Evolutionary conservation across 768 basidiomycete species (phyloP), one percentile per base, ranked within the genome.

Genomic region (Rhodotorula toruloides): DNA sequence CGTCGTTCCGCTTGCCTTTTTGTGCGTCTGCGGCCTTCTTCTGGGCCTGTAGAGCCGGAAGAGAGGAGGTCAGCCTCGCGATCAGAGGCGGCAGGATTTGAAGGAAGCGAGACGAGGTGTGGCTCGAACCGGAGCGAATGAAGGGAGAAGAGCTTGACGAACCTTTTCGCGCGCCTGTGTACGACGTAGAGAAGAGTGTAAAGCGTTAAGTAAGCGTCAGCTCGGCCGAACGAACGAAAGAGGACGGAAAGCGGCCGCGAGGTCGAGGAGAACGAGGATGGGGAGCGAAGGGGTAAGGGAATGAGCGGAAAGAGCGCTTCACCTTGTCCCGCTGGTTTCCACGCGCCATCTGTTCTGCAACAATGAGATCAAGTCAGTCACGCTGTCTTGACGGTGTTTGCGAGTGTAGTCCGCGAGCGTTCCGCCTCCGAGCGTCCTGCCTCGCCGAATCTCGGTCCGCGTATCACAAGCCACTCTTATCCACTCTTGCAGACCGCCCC

Each of bases 321-420:
- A 61, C 61, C 27, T 42, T 47, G 32, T 70, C 70, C 2, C 70
- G 61, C 58, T 71, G 70, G 32, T 71, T 71, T 5, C 70, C 65
- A 13, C 65, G n/a, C n/a, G n/a, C 64, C 66, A 48, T 8, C 19
- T 27, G 22, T 11, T 31, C 0, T 31, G 21, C 25, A n/a, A 21
- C 13, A 17, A 31, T 16, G 11, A 34, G 44, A 21, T 22, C 2
- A 13, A 39, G 10, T 3, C 3, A 25, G 46, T 2, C 46, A 42
- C 22, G 34, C 4, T 16, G 27, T 3, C 34, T 14, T 25, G 1
- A 16, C 1, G 16, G 48, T 13, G 42, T 39, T n/a, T 34, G 17
- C 8, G 5, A 14, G 40, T 27, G 36, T 5, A 39, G 36, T n/a
- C 53, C 37, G n/a, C n/a, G n/a, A n/a, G n/a, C n/a, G n/a, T n/a